phyloP scores from a whole-genome alignment of 352 stramenopile genomes.

The Globisporangium emineosum region DNA sequence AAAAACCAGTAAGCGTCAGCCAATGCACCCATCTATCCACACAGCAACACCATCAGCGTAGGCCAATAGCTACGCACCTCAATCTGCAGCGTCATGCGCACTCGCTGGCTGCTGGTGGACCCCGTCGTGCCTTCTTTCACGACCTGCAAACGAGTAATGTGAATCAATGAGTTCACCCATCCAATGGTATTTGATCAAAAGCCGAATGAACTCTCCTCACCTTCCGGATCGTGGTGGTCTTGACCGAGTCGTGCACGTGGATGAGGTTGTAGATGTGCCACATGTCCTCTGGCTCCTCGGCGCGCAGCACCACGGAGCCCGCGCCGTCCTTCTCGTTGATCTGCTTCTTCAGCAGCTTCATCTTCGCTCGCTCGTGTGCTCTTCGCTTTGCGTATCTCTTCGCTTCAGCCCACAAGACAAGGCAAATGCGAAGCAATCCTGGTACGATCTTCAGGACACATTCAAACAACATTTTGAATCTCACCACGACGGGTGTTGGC shows the following conservation, averaged over 20 bases:
- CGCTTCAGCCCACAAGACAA: not conserved
- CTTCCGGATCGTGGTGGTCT: conserved; percentile 97
- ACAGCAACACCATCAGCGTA: not conserved
- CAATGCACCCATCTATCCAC: conserved; percentile 1
- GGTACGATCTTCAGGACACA: not conserved
- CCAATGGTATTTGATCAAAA: not conserved
- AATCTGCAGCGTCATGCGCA: conserved; percentile 96
- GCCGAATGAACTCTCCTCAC: conserved; percentile 31
- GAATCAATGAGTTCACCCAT: not conserved
- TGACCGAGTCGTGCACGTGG: conserved; percentile 90
- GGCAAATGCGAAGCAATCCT: not conserved
- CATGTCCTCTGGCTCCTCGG: conserved; percentile 97
- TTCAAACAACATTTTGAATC: not conserved
- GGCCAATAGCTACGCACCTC: conserved; percentile 29
- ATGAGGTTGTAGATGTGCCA: conserved; percentile 99
- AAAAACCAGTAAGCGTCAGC: not conserved
- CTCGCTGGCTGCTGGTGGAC: conserved; percentile 93
- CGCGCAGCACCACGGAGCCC: conserved; percentile 89
- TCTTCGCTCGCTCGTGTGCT: conserved; percentile 23
- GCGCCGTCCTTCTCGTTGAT: conserved; percentile 95
- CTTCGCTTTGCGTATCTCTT: not conserved
- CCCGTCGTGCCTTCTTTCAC: conserved; percentile 95
- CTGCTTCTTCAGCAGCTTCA: conserved; percentile 92
- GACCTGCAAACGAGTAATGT: conserved; percentile 45
- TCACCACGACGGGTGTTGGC: not conserved